A percentile compares a stretch with the other conserved stretches of the same genome.
Conservation (phyloP, 225 moss, liverwort and hornwort species). For the Asterella californica region DNA sequence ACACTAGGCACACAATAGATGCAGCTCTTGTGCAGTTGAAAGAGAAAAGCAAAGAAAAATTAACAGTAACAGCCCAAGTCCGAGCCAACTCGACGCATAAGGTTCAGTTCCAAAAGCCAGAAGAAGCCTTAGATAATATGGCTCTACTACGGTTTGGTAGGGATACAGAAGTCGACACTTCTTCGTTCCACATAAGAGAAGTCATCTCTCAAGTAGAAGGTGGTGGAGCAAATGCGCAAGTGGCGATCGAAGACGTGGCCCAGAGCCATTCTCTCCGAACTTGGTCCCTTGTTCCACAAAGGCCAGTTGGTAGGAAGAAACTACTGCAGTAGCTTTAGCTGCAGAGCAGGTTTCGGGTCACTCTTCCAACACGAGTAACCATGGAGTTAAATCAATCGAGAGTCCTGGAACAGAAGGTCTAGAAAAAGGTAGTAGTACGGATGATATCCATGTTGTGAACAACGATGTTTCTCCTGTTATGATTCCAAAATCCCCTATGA, state of each 20-base stretch:
- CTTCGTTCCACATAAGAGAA: not conserved
- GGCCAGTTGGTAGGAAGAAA: conserved; percentile 11
- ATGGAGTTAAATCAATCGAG: not conserved
- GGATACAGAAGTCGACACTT: not conserved
- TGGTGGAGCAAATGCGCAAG: not conserved
- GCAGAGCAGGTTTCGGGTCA: not conserved
- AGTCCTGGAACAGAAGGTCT: not conserved
- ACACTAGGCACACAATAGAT: too few species aligned
- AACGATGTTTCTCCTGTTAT: not conserved
- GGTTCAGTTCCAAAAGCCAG: not conserved
- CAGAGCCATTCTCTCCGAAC: not conserved
- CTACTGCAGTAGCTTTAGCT: conserved; percentile 1
- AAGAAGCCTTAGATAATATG: not conserved
- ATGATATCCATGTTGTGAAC: not conserved
- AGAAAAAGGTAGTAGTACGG: not conserved
- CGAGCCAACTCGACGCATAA: not conserved
- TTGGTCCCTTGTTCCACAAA: conserved; percentile 15
- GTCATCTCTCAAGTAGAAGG: not conserved
- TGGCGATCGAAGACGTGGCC: not conserved
- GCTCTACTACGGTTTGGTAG: not conserved
- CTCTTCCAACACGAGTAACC: not conserved
- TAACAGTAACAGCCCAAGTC: not conserved
- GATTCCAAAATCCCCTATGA: not conserved
- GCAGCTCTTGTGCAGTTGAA: too few species aligned
- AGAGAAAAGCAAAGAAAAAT: not conserved